Conservation (phyloP, 2,329 filamentous ascomycete species). For the Emericellopsis cladophorae region DNA sequence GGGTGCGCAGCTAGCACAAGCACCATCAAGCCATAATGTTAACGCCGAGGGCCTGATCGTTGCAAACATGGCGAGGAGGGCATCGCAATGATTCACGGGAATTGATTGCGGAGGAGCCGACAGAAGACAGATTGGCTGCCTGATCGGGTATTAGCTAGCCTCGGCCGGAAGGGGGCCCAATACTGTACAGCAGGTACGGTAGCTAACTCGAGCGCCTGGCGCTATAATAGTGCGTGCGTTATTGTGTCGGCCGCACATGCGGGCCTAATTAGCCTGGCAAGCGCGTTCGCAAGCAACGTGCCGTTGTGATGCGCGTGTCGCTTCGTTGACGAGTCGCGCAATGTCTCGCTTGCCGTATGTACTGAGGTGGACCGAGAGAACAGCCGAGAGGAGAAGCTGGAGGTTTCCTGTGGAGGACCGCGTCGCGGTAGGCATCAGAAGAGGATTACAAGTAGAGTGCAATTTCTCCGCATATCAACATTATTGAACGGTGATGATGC, state of each 20-base stretch:
- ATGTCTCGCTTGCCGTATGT: not conserved
- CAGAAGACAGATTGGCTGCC: not conserved
- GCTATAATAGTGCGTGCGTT: no score
- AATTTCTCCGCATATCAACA: no score
- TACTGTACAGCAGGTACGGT: no score
- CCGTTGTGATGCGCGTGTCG: not conserved
- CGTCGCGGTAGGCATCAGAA: no score
- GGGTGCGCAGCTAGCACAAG: not conserved
- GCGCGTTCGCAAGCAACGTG: not conserved
- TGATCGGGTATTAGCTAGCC: not conserved
- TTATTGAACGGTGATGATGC: no score
- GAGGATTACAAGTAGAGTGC: no score
- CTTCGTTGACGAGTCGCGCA: not conserved
- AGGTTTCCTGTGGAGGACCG: no score
- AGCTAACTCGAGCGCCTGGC: not conserved
- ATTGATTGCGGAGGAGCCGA: not conserved
- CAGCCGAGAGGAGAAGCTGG: not conserved
- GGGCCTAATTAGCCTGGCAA: not conserved
- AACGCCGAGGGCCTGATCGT: not conserved
- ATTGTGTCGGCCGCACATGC: not conserved
- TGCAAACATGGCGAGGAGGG: not conserved
- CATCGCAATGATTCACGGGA: not conserved
- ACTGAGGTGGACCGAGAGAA: not conserved
- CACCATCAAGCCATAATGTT: not conserved
- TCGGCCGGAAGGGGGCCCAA: not conserved